Evolutionary conservation across 345 rosid genomes (phyloP), one percentile per base, ranked within the genome.

Genomic region (Turnera subulata): DNA sequence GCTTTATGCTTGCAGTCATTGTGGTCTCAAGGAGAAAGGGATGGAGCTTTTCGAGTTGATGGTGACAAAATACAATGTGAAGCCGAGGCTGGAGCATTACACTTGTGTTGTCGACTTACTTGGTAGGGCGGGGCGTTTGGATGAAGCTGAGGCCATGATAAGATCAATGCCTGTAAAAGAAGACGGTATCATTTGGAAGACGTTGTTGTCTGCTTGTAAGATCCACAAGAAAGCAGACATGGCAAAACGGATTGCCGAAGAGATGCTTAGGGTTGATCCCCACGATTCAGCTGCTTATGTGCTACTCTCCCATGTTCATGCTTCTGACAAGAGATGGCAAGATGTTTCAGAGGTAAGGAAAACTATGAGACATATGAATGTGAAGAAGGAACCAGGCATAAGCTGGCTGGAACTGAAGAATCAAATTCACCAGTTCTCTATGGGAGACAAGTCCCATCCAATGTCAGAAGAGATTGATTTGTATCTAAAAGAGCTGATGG

Each of bases 1-100:
- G 73, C 89, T 84, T 55, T 84, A 84, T 58, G 87, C 96, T n/a
- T 84, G 91, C 60, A 81, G 91, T 67, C 96, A 84, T 63, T 74
- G 80, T 64, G 92, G 96, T 60, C 25, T 88, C 55, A 84, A 78
- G 71, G 85, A 82, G 12, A 68, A 79, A 78, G 92, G 92, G 55
- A 72, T 84, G 24, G 73, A 73, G 53, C 40, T 84, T 56, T 78
- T 82, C 51, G 77, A 81, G 13, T 65, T 59, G 60, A 88, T 88
- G 96, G 72, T 69, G 6, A 57, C 53, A 23, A 73, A 62, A 59
- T 81, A 80, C 20, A 74, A 78, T 14, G 22, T 79, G 69, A 80
- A 66, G 53, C 89, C 92, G 1, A 61, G 68, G 19, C 53, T 88
- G 18, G 70, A 78, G 54, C 96, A 88, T 67, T 84, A 72, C 71